Evolutionary conservation across 495 filamentous ascomycete species (phyloP).

Genomic region (Trichoderma virens): DNA sequence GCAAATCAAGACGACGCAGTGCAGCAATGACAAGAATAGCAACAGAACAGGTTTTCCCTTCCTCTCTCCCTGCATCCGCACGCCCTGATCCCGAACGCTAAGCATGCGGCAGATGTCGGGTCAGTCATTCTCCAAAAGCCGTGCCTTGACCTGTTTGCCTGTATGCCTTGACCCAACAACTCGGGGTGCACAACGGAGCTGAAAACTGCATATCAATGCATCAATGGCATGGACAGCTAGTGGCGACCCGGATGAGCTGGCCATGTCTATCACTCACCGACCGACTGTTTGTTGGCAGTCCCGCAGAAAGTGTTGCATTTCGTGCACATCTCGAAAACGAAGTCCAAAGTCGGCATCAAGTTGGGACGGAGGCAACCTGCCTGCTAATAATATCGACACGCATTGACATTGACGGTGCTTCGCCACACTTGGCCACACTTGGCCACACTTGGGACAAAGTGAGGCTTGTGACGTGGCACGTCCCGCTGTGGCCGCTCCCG

Average conservation of each 20-base stretch:
- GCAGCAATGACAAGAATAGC: background rate
- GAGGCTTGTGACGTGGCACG: conserved; percentile 9
- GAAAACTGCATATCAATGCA: background rate
- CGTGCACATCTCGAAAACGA: no score
- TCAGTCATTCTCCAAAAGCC: background rate
- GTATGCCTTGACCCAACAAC: background rate
- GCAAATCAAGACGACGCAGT: background rate
- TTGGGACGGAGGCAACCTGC: background rate
- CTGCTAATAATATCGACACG: background rate
- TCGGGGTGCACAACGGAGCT: background rate
- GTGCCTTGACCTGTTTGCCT: no score
- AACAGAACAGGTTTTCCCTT: background rate
- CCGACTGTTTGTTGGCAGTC: background rate
- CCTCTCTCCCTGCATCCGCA: background rate
- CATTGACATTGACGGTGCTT: background rate
- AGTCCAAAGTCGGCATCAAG: background rate
- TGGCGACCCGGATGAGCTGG: background rate
- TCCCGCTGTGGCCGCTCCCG: background rate
- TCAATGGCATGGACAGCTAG: background rate
- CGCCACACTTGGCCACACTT: background rate
- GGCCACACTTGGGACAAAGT: conserved; percentile 1
- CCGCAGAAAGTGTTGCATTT: background rate
- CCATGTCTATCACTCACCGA: background rate
- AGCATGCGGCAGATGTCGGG: background rate
- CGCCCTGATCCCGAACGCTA: background rate